Percentiles rank a stretch among this genome's conserved stretches.
Evolutionary conservation across 2,329 filamentous ascomycete genomes (phyloP).

Genomic region (Rhinocladiella similis): DNA sequence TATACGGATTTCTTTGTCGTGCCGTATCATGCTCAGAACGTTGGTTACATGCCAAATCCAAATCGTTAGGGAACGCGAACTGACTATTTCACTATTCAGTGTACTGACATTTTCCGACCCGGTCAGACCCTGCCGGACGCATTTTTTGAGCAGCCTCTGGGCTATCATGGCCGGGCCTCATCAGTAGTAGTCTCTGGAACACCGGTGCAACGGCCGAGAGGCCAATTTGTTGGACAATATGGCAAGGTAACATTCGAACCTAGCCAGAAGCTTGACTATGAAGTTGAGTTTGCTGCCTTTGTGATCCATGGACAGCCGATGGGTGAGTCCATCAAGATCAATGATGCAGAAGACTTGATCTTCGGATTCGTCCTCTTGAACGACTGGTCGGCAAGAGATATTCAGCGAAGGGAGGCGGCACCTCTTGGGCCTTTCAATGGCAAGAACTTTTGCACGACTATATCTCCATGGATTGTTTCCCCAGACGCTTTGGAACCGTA

Average conservation of each 20-base stretch:
- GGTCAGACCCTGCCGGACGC: conserved; percentile 46
- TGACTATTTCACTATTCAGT: conserved; percentile 29
- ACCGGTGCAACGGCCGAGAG: conserved; percentile 13
- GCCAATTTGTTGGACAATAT: not conserved
- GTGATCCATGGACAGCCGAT: conserved; percentile 62
- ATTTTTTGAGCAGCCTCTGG: conserved; percentile 11
- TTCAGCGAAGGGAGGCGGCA: conserved; percentile 9
- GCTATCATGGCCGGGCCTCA: conserved; percentile 50
- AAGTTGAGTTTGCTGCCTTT: conserved; percentile 78
- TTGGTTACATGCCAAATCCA: conserved; percentile 20
- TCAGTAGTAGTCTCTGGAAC: conserved; percentile 73
- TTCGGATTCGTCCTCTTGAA: conserved; percentile 82
- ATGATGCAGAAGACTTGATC: conserved; percentile 66
- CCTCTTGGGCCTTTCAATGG: conserved; percentile 14
- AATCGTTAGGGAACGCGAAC: not conserved
- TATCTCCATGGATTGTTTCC: conserved; percentile 11
- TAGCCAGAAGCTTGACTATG: conserved; percentile 69
- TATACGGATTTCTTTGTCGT: conserved; percentile 61
- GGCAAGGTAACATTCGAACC: conserved; percentile 50
- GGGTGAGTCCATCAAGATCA: conserved; percentile 57
- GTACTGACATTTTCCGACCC: conserved; percentile 72
- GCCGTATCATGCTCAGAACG: conserved; percentile 55
- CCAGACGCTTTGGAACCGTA: too few relatives aligned
- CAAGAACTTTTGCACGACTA: conserved; percentile 14
- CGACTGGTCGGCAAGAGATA: conserved; percentile 60